These are phyloP conservation scores for Danielozyma ontarioensis DNA, from an alignment of 805 yeast species.

Conservation along the genomic window DNA sequence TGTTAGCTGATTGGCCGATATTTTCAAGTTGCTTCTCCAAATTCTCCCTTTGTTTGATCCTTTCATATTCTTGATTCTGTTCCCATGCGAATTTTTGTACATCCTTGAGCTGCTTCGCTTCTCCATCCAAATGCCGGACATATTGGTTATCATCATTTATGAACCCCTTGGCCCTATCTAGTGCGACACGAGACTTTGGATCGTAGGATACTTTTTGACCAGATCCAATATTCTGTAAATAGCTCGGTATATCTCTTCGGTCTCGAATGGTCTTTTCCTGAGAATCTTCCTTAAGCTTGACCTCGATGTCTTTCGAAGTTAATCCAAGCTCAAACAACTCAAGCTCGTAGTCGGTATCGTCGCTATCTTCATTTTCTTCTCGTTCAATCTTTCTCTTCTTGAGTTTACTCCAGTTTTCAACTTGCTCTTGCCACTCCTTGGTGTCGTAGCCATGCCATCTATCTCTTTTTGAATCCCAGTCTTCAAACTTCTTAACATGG, in stretches of 20 bases:
- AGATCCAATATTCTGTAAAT: slow-evolving; percentile 44
- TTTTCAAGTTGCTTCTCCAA: slow-evolving; percentile 4
- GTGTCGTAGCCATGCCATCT: slow-evolving; percentile 78
- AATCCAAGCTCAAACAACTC: slow-evolving; percentile 34
- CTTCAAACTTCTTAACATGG: slow-evolving; percentile 20
- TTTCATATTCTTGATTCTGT: slow-evolving; percentile 10
- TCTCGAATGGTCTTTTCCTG: slow-evolving; percentile 50
- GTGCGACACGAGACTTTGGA: slow-evolving; percentile 44
- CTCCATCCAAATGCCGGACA: slow-evolving; percentile 51
- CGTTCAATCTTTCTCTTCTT: slow-evolving; percentile 12
- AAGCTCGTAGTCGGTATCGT: slow-evolving; percentile 36
- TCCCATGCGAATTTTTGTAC: slow-evolving; percentile 49
- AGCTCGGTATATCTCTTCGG: slow-evolving; percentile 69
- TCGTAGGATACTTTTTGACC: slow-evolving; percentile 41
- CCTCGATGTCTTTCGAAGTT: slow-evolving; percentile 17
- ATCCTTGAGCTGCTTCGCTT: slow-evolving; percentile 48
- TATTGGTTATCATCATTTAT: slow-evolving; percentile 41
- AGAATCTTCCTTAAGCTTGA: slow-evolving; percentile 24
- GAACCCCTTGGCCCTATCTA: slow-evolving; percentile 23
- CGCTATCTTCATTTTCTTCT: slow-evolving; percentile 18
- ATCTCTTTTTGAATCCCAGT: slow-evolving; percentile 71
- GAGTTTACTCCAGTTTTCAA: slow-evolving; percentile 41
- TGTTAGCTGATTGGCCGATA: slow-evolving; percentile 7
- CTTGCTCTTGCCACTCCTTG: slow-evolving; percentile 51
- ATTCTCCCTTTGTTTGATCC: slow-evolving; percentile 5